These are phyloP conservation scores for Sphagnurus paluster DNA, from an alignment of 1,284 basidiomycete species.

Conservation along the genomic window DNA sequence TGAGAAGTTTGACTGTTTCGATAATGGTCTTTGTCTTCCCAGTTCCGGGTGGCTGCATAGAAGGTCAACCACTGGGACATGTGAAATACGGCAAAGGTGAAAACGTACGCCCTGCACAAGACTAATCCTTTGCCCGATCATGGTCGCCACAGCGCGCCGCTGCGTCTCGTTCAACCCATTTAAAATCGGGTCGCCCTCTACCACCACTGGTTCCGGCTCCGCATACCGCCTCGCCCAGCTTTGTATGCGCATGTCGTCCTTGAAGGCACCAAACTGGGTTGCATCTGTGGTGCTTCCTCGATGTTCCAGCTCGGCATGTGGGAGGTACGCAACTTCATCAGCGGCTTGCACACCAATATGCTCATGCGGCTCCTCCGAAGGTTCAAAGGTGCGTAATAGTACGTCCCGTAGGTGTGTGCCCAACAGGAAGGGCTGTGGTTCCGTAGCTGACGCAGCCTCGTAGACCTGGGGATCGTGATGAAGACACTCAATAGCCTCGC, in stretches of 20 bases:
- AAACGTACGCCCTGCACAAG: constrained; percentile 82
- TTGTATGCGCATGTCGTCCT: constrained; percentile 67
- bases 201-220: constrained; percentile 56
- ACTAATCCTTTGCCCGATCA: constrained; percentile 79
- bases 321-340: constrained; percentile 35
- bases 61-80: constrained; percentile 5
- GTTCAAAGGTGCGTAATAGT: constrained; percentile 53
- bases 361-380: constrained; percentile 26
- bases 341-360: constrained; percentile 23
- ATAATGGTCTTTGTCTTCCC: constrained; percentile 95
- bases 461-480: constrained; percentile 53
- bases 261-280: constrained; percentile 52
- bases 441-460: constrained; percentile 34
- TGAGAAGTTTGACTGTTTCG: constrained; percentile 81
- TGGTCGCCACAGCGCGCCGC: constrained; percentile 80
- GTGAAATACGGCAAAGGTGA: constrained; percentile 9
- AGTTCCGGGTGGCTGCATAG: constrained; percentile 84
- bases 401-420: constrained; percentile 74
- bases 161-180: constrained; percentile 76
- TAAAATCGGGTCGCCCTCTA: constrained; percentile 83
- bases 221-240: constrained; percentile 77
- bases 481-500: constrained; percentile 62
- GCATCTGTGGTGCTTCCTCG: constrained; percentile 7
- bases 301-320: constrained; percentile 22
- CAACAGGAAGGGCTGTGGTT: constrained; percentile 47